Conservation (phyloP, 495 filamentous ascomycete genomes). For the Hypoxylon rickii region DNA sequence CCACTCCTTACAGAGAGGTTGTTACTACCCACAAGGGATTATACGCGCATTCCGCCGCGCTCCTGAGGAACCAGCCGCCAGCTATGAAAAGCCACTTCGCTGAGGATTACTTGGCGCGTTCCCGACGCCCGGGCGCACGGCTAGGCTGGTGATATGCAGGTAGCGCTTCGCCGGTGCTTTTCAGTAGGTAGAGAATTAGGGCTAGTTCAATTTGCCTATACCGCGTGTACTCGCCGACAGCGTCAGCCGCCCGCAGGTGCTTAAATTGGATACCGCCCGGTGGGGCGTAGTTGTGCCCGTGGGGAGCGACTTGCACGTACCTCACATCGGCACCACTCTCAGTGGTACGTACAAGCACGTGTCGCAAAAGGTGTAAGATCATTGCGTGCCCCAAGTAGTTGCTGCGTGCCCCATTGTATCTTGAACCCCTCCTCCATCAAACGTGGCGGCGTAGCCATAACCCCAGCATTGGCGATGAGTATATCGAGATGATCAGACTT, state of each 20-base stretch:
- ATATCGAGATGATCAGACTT: conserved; percentile 50
- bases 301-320: conserved; percentile 37
- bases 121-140: conserved; percentile 72
- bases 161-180: conserved; percentile 61
- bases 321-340: conserved; percentile 44
- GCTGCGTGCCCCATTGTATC: conserved; percentile 65
- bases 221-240: conserved; percentile 47
- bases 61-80: conserved; percentile 37
- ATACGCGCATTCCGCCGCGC: conserved; percentile 51
- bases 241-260: conserved; percentile 41
- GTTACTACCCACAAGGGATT: conserved; percentile 67
- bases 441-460: conserved; percentile 56
- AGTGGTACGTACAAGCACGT: conserved; percentile 54
- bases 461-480: conserved; percentile 69
- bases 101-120: conserved; percentile 12
- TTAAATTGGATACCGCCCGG: conserved; percentile 44
- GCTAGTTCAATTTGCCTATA: conserved; percentile 73
- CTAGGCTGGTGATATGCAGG: conserved; percentile 58
- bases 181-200: conserved; percentile 66
- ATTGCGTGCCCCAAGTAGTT: conserved; percentile 70
- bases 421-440: conserved; percentile 65
- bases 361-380: conserved; percentile 63
- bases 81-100: conserved; percentile 7
- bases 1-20: conserved; percentile 41
- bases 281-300: conserved; percentile 37